Evolutionary conservation across 768 basidiomycete species (phyloP).

Genomic region (Rubroboletus satanas): DNA sequence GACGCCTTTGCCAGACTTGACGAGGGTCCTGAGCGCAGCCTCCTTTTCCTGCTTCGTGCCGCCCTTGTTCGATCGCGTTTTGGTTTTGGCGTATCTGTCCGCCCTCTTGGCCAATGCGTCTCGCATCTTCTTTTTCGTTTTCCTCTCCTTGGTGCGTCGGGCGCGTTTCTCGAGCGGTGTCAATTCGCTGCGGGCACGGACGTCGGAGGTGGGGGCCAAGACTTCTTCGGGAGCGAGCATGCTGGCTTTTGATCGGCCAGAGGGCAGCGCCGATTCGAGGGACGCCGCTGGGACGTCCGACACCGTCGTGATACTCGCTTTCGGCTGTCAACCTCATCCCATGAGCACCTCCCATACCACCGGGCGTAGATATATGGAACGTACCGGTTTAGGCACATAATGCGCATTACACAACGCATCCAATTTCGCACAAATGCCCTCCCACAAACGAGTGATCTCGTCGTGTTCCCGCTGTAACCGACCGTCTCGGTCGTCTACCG

Average conservation of each 20-base stretch:
- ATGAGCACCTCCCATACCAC: neutral
- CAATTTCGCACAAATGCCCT: conserved; percentile 78
- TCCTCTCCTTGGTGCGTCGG: conserved; percentile 63
- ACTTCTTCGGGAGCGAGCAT: conserved; percentile 95
- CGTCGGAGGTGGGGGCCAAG: conserved; percentile 55
- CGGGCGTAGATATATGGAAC: conserved; percentile 20
- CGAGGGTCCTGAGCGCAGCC: conserved; percentile 72
- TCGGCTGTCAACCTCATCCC: conserved; percentile 54
- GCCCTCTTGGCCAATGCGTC: conserved; percentile 61
- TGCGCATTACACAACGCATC: conserved; percentile 95
- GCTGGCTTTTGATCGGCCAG: conserved; percentile 64
- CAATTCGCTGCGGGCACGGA: conserved; percentile 71
- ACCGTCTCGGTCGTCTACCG: conserved; percentile 77
- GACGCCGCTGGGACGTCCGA: conserved; percentile 77
- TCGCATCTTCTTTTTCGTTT: conserved; percentile 64
- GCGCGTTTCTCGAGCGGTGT: conserved; percentile 81
- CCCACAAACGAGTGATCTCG: conserved; percentile 81
- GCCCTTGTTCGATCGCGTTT: conserved; percentile 37
- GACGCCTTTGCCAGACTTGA: conserved; percentile 82
- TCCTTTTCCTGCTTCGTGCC: conserved; percentile 79
- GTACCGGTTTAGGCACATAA: conserved; percentile 89
- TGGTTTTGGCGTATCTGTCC: conserved; percentile 52
- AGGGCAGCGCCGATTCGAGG: conserved; percentile 89
- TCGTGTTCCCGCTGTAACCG: conserved; percentile 86
- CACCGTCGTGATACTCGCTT: conserved; percentile 79